phyloP scores from a whole-genome alignment of 192 early-diverging fungal genomes.

The Chytriomyces sp. region DNA sequence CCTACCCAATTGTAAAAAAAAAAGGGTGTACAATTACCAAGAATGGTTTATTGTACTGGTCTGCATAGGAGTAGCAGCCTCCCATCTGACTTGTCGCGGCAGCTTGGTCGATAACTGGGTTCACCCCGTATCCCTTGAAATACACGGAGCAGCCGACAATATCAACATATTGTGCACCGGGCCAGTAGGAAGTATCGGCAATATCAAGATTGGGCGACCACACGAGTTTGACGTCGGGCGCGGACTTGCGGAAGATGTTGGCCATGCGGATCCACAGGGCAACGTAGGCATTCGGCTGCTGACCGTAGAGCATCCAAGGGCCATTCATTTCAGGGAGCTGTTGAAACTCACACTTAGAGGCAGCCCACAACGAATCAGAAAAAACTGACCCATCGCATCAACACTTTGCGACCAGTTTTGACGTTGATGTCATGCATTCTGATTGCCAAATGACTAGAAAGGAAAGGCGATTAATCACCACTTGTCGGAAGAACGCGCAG shows the following conservation, averaged over 20 bases:
- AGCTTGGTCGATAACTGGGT: neutral
- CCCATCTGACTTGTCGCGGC: neutral
- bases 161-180: constrained; percentile 47
- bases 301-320: constrained; percentile 32
- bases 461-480: no score
- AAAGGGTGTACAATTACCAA: neutral
- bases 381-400: constrained; percentile 6
- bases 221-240: constrained; percentile 23
- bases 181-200: constrained; percentile 46
- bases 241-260: constrained; percentile 19
- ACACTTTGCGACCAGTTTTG: constrained; percentile 8
- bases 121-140: constrained; percentile 27
- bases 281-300: constrained; percentile 32
- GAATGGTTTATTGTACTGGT: neutral
- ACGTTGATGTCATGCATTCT: neutral
- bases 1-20: neutral
- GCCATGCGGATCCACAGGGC: constrained; percentile 36
- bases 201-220: constrained; percentile 38
- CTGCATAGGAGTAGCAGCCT: neutral
- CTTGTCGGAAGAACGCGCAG: no score
- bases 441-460: neutral
- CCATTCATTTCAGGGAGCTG: constrained; percentile 51
- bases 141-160: constrained; percentile 51
- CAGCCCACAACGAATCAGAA: neutral
- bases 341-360: neutral